Conservation (phyloP, 768 basidiomycete genomes). For the Astraeus odoratus region DNA sequence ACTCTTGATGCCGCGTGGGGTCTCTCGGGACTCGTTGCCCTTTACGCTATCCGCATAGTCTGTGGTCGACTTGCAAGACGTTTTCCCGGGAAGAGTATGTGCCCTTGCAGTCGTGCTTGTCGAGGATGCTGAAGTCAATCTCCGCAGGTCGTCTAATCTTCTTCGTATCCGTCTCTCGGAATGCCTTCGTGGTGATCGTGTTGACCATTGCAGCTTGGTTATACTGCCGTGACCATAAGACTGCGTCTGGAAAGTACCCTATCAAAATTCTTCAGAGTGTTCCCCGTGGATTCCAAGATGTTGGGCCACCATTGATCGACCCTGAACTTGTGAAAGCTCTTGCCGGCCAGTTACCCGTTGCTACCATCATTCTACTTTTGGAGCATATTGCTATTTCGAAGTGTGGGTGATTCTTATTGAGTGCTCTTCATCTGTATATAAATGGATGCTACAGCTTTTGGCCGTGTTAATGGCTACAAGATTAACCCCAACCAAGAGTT, state of each 20-base stretch:
- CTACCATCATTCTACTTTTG: constrained; percentile 83
- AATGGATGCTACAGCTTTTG: constrained; percentile 65
- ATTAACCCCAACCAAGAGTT: constrained; percentile 92
- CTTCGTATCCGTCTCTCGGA: constrained; percentile 70
- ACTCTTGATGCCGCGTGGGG: constrained; percentile 88
- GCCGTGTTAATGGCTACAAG: constrained; percentile 91
- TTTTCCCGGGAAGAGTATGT: constrained; percentile 57
- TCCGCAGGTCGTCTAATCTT: constrained; percentile 59
- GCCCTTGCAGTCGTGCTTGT: neutral
- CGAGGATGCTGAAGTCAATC: neutral
- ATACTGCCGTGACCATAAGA: constrained; percentile 60
- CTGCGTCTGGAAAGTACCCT: constrained; percentile 60
- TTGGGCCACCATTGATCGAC: constrained; percentile 42
- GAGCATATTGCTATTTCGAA: constrained; percentile 99
- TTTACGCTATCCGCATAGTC: constrained; percentile 61
- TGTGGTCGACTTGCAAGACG: constrained; percentile 46
- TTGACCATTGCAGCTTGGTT: constrained; percentile 86
- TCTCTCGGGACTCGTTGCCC: constrained; percentile 58
- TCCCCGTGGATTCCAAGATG: constrained; percentile 73
- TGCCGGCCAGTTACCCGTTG: constrained; percentile 69
- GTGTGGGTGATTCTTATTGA: constrained; percentile 40
- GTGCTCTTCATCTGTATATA: constrained; percentile 7
- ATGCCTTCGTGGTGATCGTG: constrained; percentile 84
- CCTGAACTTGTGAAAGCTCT: constrained; percentile 55
- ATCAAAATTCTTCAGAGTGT: constrained; percentile 81